Conservation (phyloP, 2,329 filamentous ascomycete species). For the Aspergillus sp. region DNA sequence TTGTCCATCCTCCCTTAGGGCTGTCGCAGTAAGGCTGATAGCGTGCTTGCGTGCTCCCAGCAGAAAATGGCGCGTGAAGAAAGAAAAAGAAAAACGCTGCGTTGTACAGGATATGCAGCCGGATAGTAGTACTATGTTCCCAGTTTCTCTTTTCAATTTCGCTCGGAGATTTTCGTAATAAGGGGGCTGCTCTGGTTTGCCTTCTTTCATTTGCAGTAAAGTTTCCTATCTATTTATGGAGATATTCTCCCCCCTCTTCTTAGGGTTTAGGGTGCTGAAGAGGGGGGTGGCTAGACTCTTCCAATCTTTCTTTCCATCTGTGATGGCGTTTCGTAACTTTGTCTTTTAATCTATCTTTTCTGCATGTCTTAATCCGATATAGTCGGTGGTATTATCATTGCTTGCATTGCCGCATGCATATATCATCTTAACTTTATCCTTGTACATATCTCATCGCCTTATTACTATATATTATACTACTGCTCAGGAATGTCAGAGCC, state of each 20-base stretch:
- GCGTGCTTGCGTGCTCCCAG: not conserved
- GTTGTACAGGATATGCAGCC: too few relatives aligned
- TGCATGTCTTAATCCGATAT: too few relatives aligned
- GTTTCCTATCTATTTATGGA: not conserved
- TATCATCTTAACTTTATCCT: not conserved
- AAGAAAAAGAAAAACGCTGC: not conserved
- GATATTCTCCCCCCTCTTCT: not conserved
- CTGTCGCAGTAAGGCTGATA: slow-evolving; percentile 5
- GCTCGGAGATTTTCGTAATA: not conserved
- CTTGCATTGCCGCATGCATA: not conserved
- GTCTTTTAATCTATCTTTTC: too few relatives aligned
- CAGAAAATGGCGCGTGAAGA: not conserved
- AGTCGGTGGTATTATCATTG: not conserved
- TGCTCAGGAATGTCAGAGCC: not conserved
- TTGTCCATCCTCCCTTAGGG: slow-evolving; percentile 1
- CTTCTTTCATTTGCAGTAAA: not conserved
- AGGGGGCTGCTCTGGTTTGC: not conserved
- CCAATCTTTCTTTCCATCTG: not conserved
- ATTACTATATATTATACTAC: not conserved
- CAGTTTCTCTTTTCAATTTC: not conserved
- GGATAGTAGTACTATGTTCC: not conserved
- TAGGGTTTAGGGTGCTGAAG: not conserved
- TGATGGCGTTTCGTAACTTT: too few relatives aligned
- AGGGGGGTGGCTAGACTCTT: too few relatives aligned
- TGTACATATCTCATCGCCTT: not conserved